Evolutionary conservation across 805 yeast species (phyloP), one percentile per base, ranked within the genome.

Genomic region (Candida parachauliodes): DNA sequence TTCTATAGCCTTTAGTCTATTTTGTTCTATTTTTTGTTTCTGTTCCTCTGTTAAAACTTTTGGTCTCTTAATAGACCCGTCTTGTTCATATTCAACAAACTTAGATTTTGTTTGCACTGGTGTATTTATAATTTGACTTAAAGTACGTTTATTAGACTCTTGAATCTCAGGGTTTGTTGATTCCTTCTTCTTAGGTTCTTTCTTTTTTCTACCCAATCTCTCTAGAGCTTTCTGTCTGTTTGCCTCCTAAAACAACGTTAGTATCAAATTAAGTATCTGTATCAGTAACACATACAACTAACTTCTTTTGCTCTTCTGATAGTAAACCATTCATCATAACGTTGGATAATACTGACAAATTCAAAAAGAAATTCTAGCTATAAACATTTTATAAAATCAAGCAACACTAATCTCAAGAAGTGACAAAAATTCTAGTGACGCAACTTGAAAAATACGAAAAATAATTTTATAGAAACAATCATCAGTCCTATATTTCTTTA

Each of bases 191-290:
- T 18, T 5, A 2, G 19, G 33, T n/a, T n/a, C n/a, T 30, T 18
- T 28, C 27, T 22, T 26, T 24, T 17, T 26, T 24, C 32, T 32
- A 44, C 72, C 66, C 24, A 83, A 65, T 40, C 82, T 59, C 39
- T 79, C 84, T 7, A 81, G 49, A 0, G 88, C 88, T 37, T 68
- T 68, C 30, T 70, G 67, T 44, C 93, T 65, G 52, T 82, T 83
- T 20, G 75, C 80, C 34, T 78, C 85, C 85, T 79, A 34, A 8
- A 17, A n/a, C n/a, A n/a, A n/a, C n/a, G 37, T 12, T 30, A 34
- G 30, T n/a, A 17, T 9, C n/a, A 19, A 12, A 20, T 14, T 5
- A 17, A 11, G 20, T 20, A 8, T 15, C 23, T 19, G 34, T 19
- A n/a, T n/a, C n/a, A 5, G 16, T 5, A 27, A 17, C 31, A 64